These are phyloP conservation scores for Cladochytrium replicatum DNA, from an alignment of 192 early-diverging fungal genomes.

Conservation along the genomic window DNA sequence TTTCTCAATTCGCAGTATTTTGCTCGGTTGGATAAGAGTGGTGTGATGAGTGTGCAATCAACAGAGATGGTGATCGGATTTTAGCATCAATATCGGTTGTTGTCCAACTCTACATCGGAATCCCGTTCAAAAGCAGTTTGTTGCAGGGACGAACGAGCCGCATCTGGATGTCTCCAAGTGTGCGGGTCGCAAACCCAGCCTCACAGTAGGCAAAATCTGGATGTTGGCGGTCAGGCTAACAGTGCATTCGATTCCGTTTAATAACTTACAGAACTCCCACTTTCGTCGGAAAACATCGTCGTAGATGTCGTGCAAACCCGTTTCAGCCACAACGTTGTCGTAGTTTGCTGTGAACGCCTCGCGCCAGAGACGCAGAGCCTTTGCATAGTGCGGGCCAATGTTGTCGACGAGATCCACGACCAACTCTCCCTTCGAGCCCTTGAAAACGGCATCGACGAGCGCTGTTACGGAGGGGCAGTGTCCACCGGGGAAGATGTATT, in stretches of 20 bases:
- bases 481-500: constrained; percentile 69
- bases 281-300: constrained; percentile 56
- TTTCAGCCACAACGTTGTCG: constrained; percentile 31
- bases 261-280: constrained; percentile 58
- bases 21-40: no score
- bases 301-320: constrained; percentile 27
- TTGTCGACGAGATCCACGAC: constrained; percentile 48
- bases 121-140: constrained; percentile 21
- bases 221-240: background rate
- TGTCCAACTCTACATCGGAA: constrained; percentile 29
- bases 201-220: constrained; percentile 69
- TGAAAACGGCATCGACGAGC: constrained; percentile 38
- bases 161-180: constrained; percentile 50
- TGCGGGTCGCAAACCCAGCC: constrained; percentile 60
- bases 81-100: no score
- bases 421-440: constrained; percentile 41
- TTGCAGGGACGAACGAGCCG: constrained; percentile 37
- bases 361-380: constrained; percentile 59
- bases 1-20: no score
- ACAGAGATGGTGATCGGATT: no score
- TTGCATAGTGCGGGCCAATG: constrained; percentile 61
- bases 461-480: constrained; percentile 58
- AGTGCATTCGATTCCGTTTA: background rate
- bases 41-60: no score
- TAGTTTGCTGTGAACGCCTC: constrained; percentile 47